Base-by-base conservation (phyloP, 2,329 filamentous ascomycete genomes). In the Epichloe aotearoae region DNA sequence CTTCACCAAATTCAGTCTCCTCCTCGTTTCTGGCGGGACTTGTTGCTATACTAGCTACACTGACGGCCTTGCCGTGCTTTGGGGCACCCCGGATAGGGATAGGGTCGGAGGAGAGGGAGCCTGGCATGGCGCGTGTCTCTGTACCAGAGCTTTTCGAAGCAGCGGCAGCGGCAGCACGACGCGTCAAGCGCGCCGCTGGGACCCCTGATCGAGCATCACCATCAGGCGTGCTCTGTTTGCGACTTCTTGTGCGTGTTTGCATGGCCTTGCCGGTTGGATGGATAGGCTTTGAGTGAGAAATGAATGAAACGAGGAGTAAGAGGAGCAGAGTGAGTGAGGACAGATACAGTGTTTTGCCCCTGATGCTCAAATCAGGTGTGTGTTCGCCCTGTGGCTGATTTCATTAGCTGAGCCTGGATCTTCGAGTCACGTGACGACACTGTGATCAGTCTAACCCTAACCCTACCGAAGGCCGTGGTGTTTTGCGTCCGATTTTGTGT, bases 61-160 rank as follows among this genome's bases (percentile, higher is more conserved):
- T 55, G 3, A 4, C n/a, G 26, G 40, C 38, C 19, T 34, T 34
- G 37, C 11, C 20, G 40, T 39, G 2, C 34, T 23, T 45, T 6
- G 48, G 51, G 20, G 54, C 54, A 15, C 50, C 43, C 5, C 51
- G 51, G 10, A 38, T 19, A 15, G 51, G 34, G 19, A 41, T 7
- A 17, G 41, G 45, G 19, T 48, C 45, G 3, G 15, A 15, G 4
- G 43, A 34, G 23, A 51, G 44, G 14, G 49, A 49, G 10, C 48
- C 34, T 26, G 19, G 20, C 12, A 3, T 34, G 15, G 11, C 20
- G 23, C 12, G 23, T 6, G 43, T 12, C n/a, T 3, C 39, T 39
- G 12, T 7, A 15, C 10, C 36, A 8, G 36, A 30, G 11, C 5
- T n/a, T 12, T 30, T 47, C 15, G 14, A 12, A 3, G 46, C 12